A percentile compares a stretch with the other conserved stretches of the same genome.
phyloP scores from a whole-genome alignment of 2,329 filamentous ascomycete genomes.

The Botrytis tulipae region DNA sequence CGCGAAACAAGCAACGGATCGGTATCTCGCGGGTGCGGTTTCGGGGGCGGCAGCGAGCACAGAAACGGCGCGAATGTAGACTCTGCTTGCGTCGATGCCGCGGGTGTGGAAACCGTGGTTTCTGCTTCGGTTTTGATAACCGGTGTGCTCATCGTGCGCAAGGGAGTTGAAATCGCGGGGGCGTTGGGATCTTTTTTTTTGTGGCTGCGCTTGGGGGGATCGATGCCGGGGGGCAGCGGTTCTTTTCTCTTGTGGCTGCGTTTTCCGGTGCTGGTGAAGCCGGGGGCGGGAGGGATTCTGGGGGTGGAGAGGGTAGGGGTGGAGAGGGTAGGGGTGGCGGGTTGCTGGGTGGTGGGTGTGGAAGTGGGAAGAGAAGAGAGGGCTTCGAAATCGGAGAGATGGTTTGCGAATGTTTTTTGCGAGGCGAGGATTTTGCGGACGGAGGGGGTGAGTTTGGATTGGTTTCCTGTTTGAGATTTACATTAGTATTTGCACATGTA shows the following conservation, averaged over 20 bases:
- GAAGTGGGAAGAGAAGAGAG: constrained; percentile 46
- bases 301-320: constrained; percentile 31
- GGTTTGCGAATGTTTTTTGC: constrained; percentile 80
- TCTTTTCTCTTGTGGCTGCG: constrained; percentile 23
- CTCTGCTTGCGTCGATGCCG: constrained; percentile 39
- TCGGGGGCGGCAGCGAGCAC: constrained; percentile 18
- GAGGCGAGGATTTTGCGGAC: constrained; percentile 76
- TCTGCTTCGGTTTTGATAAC: neutral
- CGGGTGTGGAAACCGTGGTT: constrained; percentile 20
- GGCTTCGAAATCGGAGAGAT: constrained; percentile 76
- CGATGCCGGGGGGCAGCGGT: neutral
- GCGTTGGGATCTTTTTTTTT: constrained; percentile 35
- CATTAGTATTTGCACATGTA: neutral
- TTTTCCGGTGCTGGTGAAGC: constrained; percentile 32
- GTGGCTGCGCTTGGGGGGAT: constrained; percentile 25
- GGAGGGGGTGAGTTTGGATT: constrained; percentile 44
- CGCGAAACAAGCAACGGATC: constrained; percentile 58
- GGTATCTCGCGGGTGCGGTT: constrained; percentile 48
- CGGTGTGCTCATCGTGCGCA: neutral
- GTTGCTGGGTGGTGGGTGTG: constrained; percentile 34
- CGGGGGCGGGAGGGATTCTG: constrained; percentile 18
- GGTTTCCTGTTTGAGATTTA: constrained; percentile 25
- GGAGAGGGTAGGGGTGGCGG: constrained; percentile 22
- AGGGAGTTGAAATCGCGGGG: neutral
- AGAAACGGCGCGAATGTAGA: constrained; percentile 35